These are phyloP conservation scores for Hsuehochloa calcarea DNA, from an alignment of 176 grass and related monocot genomes.

Conservation along the genomic window DNA sequence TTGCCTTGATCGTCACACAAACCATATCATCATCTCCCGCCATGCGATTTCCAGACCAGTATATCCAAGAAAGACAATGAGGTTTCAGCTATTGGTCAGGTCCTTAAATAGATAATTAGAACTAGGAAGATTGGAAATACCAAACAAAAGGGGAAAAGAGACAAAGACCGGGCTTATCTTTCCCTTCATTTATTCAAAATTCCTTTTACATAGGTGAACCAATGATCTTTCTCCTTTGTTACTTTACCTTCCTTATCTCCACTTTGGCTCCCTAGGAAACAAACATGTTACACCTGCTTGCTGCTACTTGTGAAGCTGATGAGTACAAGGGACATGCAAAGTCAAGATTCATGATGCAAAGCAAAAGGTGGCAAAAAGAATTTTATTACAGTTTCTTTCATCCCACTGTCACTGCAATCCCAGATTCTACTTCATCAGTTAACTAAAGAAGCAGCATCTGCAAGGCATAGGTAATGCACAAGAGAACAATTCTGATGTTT, in stretches of 20 bases:
- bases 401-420: not conserved
- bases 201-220: constrained; percentile 27
- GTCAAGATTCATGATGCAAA: constrained; percentile 45
- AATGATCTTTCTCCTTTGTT: not conserved
- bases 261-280: constrained; percentile 20
- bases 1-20: too few species aligned
- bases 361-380: constrained; percentile 25
- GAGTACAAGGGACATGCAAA: not conserved
- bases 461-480: constrained; percentile 8
- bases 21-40: too few species aligned
- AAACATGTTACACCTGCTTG: constrained; percentile 27
- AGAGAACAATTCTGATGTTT: constrained; percentile 14
- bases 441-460: constrained; percentile 5
- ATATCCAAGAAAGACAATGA: not conserved
- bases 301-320: not conserved
- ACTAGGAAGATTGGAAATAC: not conserved
- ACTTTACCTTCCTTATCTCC: constrained; percentile 34
- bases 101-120: constrained; percentile 46
- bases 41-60: not conserved
- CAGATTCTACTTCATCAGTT: constrained; percentile 25
- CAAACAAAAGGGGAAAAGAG: not conserved
- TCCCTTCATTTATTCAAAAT: constrained; percentile 17
- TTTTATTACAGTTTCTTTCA: constrained; percentile 19
- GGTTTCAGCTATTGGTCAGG: not conserved
- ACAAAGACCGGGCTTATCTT: not conserved